phyloP scores from a whole-genome alignment of 768 basidiomycete genomes.

The Coprinopsis strossmayeri region DNA sequence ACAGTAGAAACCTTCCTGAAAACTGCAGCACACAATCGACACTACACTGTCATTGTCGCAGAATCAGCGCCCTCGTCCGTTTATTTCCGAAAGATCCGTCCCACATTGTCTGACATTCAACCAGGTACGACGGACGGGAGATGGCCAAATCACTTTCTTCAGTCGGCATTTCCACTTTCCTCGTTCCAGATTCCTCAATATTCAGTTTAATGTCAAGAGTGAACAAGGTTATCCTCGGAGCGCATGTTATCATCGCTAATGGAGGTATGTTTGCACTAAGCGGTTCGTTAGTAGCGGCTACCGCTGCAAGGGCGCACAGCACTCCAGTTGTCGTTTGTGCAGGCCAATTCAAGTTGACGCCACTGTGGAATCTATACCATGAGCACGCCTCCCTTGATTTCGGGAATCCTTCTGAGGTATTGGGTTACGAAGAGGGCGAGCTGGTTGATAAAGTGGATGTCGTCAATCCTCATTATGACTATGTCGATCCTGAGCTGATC shows the following conservation, averaged over 20 bases:
- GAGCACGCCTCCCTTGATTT: slow-evolving; percentile 83
- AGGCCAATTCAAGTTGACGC: slow-evolving; percentile 95
- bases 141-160: slow-evolving; percentile 80
- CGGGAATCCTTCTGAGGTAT: slow-evolving; percentile 53
- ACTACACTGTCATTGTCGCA: slow-evolving; percentile 93
- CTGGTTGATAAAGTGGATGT: slow-evolving; percentile 87
- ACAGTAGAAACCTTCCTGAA: slow-evolving; percentile 94
- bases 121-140: slow-evolving; percentile 76
- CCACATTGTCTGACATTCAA: slow-evolving; percentile 4
- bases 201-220: slow-evolving; percentile 95
- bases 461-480: slow-evolving; percentile 94
- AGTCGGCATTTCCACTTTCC: slow-evolving; percentile 87
- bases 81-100: slow-evolving; percentile 28
- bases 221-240: slow-evolving; percentile 92
- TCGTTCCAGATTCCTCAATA: slow-evolving; percentile 94
- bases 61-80: slow-evolving; percentile 88
- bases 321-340: slow-evolving; percentile 92
- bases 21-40: slow-evolving; percentile 80
- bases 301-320: slow-evolving; percentile 83
- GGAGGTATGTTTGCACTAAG: slow-evolving; percentile 91
- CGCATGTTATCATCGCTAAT: slow-evolving; percentile 94
- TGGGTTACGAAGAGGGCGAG: slow-evolving; percentile 73
- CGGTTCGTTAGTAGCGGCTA: slow-evolving; percentile 78
- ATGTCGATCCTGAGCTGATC: slow-evolving; percentile 87
- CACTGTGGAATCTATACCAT: slow-evolving; percentile 83